Evolutionary conservation across 2,329 filamentous ascomycete genomes (phyloP).

Genomic region (Botrytis hyacinthi): DNA sequence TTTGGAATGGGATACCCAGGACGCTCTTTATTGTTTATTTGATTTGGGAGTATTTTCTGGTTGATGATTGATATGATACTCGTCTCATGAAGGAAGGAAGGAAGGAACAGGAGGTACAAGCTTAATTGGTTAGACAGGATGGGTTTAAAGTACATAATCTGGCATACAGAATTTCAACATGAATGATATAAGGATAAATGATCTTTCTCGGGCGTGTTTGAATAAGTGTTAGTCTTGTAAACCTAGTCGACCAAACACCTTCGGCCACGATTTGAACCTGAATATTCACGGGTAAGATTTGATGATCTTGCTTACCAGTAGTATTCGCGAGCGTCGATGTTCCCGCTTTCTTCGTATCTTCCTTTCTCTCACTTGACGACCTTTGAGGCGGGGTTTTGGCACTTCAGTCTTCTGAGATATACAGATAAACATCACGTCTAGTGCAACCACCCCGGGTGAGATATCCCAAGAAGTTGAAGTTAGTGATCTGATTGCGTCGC

Average conservation of each 20-base stretch:
- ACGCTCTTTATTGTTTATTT: background rate
- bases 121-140: conserved; percentile 1
- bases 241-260: background rate
- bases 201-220: background rate
- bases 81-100: background rate
- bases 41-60: background rate
- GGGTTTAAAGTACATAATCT: conserved; percentile 5
- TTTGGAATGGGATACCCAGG: background rate
- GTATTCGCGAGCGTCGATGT: background rate
- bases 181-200: too few species aligned
- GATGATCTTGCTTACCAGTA: background rate
- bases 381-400: background rate
- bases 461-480: background rate
- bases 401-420: background rate
- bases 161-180: background rate
- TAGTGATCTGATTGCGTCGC: background rate
- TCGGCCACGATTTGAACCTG: background rate
- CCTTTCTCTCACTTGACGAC: background rate
- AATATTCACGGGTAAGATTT: background rate
- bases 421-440: background rate
- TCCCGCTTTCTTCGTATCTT: background rate
- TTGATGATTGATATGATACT: background rate
- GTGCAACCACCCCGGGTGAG: background rate
- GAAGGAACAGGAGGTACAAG: background rate
- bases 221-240: background rate